Evolutionary conservation across 2,329 filamentous ascomycete genomes (phyloP).

Genomic region (Phaeosphaeriaceae sp.): DNA sequence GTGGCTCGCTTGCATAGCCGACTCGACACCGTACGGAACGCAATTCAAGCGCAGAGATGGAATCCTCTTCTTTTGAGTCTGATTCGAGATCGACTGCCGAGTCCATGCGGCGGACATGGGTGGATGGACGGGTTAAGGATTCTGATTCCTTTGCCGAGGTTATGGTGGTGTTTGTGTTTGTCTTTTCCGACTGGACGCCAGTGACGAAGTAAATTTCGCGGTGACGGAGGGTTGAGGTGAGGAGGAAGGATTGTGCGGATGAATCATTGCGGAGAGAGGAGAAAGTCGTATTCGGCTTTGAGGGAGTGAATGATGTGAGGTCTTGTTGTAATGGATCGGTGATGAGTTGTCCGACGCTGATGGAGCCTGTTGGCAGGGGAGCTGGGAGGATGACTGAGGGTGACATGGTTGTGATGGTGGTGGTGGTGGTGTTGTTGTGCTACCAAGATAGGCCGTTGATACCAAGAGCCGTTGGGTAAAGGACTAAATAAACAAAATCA

Average conservation of each 20-base stretch:
- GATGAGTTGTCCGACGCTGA: conserved; percentile 39
- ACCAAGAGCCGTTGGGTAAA: conserved; percentile 1
- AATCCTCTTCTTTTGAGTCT: conserved; percentile 7
- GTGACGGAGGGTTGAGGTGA: neutral
- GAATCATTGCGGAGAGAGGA: conserved; percentile 19
- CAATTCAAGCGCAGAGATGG: conserved; percentile 30
- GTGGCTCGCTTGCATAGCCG: conserved; percentile 31
- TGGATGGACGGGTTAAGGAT: neutral
- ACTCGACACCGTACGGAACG: conserved; percentile 35
- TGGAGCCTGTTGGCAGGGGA: conserved; percentile 26
- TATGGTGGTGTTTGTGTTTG: no score
- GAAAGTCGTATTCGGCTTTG: neutral
- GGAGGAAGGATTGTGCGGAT: conserved; percentile 18
- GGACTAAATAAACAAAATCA: neutral
- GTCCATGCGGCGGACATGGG: neutral
- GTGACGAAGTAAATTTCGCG: neutral
- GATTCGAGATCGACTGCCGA: conserved; percentile 30
- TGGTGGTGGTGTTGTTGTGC: neutral
- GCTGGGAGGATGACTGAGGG: conserved; percentile 29
- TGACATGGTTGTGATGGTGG: no score
- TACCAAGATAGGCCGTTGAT: neutral
- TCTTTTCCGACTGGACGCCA: neutral
- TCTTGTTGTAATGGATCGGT: conserved; percentile 27
- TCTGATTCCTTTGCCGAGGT: neutral
- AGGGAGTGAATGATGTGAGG: neutral